These are phyloP conservation scores for Neckera pumila DNA, from an alignment of 225 moss, liverwort and hornwort genomes.

Conservation along the genomic window DNA sequence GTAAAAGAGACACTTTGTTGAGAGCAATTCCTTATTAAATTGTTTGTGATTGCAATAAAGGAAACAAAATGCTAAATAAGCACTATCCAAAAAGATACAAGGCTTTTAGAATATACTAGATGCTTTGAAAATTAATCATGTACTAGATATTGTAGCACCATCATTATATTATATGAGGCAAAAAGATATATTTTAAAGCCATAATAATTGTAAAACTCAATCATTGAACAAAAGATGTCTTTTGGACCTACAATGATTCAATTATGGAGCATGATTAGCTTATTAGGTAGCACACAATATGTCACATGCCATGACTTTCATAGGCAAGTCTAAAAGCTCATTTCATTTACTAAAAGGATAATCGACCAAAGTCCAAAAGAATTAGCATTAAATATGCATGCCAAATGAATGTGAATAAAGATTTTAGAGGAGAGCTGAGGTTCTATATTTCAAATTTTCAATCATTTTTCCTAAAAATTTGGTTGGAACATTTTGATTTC, in stretches of 20 bases:
- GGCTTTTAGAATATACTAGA: neutral
- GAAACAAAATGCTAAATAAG: neutral
- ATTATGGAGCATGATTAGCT: neutral
- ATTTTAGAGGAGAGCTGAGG: neutral
- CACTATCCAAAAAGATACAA: neutral
- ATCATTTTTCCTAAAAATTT: neutral
- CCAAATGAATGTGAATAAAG: neutral
- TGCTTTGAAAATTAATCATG: neutral
- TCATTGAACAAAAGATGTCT: neutral
- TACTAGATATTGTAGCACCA: neutral
- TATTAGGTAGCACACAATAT: neutral
- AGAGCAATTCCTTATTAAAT: neutral
- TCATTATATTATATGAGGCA: neutral
- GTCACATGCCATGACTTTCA: too few species aligned
- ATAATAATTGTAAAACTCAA: neutral
- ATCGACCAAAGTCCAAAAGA: neutral
- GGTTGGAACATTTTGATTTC: neutral
- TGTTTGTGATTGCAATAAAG: neutral
- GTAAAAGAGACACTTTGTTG: neutral
- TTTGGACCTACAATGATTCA: rapidly evolving
- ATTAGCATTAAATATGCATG: neutral
- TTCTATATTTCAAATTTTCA: neutral
- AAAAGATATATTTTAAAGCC: neutral
- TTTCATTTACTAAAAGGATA: neutral
- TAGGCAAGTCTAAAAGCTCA: neutral